Percentiles rank a stretch among this genome's conserved stretches.
phyloP scores from a whole-genome alignment of 441 rosid genomes.

The Erodium moschatum region DNA sequence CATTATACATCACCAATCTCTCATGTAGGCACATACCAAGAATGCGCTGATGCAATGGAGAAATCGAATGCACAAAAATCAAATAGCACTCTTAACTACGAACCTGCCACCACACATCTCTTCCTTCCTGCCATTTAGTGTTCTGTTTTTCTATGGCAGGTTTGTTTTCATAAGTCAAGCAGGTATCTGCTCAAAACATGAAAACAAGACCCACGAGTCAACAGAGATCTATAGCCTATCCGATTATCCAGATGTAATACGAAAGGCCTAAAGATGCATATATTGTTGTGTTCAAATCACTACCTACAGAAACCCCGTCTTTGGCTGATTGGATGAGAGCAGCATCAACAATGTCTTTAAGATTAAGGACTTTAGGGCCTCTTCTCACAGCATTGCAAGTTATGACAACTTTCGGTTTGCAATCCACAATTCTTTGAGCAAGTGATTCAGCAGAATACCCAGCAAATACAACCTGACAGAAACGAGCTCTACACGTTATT shows the following conservation, averaged over 20 bases:
- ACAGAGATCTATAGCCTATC: not conserved
- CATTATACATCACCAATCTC: too few relatives aligned
- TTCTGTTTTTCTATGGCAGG: slow-evolving; percentile 57
- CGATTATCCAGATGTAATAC: not conserved
- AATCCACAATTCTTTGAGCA: slow-evolving; percentile 80
- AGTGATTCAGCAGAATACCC: slow-evolving; percentile 95
- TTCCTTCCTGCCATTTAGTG: slow-evolving; percentile 76
- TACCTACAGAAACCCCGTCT: slow-evolving; percentile 66
- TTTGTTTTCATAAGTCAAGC: slow-evolving; percentile 71
- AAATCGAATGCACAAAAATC: not conserved
- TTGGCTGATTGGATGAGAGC: slow-evolving; percentile 55
- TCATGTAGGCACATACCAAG: not conserved
- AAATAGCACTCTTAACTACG: slow-evolving; percentile 9
- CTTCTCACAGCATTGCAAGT: slow-evolving; percentile 94
- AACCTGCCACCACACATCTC: slow-evolving; percentile 97
- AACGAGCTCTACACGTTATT: not conserved
- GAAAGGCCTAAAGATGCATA: not conserved
- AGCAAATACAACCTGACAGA: slow-evolving; percentile 77
- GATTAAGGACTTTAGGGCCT: slow-evolving; percentile 76
- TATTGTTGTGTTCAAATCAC: not conserved
- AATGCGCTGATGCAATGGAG: not conserved
- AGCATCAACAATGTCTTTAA: slow-evolving; percentile 90
- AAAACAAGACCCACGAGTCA: slow-evolving; percentile 8
- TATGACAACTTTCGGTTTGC: slow-evolving; percentile 74
- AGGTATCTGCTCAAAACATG: slow-evolving; percentile 36